Evolutionary conservation across 2,329 filamentous ascomycete genomes (phyloP), one percentile per base, ranked within the genome.

Genomic region (Aspergillus sp.): DNA sequence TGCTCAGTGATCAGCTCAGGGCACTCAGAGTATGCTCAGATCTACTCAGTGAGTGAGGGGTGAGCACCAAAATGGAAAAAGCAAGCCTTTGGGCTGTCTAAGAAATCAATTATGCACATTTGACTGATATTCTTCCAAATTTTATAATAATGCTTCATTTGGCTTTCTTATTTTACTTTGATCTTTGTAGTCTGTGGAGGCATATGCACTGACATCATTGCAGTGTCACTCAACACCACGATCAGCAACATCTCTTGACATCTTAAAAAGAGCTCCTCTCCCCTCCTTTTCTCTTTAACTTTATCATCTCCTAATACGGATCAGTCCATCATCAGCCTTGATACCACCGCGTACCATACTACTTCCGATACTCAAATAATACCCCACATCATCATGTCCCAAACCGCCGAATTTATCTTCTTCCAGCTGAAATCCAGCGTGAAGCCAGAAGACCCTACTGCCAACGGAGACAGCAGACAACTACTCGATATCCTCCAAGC

Each of bases 401-500:
- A 50, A 44, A 41, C 44, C 5, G 55, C 63, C 52, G 60, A 70
- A 53, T 60, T 71, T 47, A 54, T 68, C 47, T 65, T 60, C 48
- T 63, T 70, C 58, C 61, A 61, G 28, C 46, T 67, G 30, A 68
- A 64, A 52, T 42, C 57, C n/a, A 54, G 58, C 30, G 61, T 70
- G 26, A 62, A 60, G 47, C 68, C 66, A 7, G 67, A 69, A 51
- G 64, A 67, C 34, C 60, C 61, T 10, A 29, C 29, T 29, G 68
- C 55, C 45, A 57, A 60, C 12, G 59, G 60, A 38, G 67, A 66
- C n/a, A 43, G 53, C 12, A 19, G 19, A 19, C 43, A 52, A 5
- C 58, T 71, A 12, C 47, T 63, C 10, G 41, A 55, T 4, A 44
- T 61, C 19, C 58, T 69, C 42, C 47, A 56, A 28, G 48, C 56